Evolutionary conservation across 805 yeast species (phyloP), one percentile per base, ranked within the genome.

Genomic region (Metschnikowia proteae): DNA sequence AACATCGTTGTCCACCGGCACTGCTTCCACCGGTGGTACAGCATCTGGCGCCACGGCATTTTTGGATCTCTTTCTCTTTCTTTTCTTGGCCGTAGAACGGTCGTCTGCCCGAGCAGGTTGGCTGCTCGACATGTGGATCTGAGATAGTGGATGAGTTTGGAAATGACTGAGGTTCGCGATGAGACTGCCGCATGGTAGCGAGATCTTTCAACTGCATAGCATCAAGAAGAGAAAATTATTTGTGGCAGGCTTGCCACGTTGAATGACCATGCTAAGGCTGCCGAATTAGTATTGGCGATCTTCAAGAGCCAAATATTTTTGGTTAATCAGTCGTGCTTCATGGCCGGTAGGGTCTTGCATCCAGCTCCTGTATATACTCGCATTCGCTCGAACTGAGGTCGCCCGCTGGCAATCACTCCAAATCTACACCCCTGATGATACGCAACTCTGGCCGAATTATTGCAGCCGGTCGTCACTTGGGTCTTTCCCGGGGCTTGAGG

Each of bases 31-130:
- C 9, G 38, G 45, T 39, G 34, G 47, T 1, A 34, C 25, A 17
- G 42, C 37, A 23, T 45, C 59, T 2, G 29, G 46, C 7, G 28
- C 41, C 32, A 25, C 39, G 10, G 30, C 36, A 11, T 57, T 53
- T 50, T 63, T 67, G 37, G 61, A 60, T 38, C 54, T 57, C 47
- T 54, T 56, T 43, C 60, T 54, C 50, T 51, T 56, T 43, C 59
- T 48, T 25, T 56, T 56, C 27, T 52, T 54, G 35, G 29, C 28
- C 10, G 45, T 50, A 25, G 51, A 36, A 17, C 39, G 46, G 11
- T 52, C 49, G 27, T 43, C 51, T 17, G 43, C 40, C 29, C 40
- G 47, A 22, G 25, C 34, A 34, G 29, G 36, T 8, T 45, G 47
- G 33, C 39, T 49, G 32, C 45, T 49, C 23, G 54, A 45, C 54